Evolutionary conservation across 108 stramenopile species (phyloP).

Genomic region (Stephanodiscus minutulus): DNA sequence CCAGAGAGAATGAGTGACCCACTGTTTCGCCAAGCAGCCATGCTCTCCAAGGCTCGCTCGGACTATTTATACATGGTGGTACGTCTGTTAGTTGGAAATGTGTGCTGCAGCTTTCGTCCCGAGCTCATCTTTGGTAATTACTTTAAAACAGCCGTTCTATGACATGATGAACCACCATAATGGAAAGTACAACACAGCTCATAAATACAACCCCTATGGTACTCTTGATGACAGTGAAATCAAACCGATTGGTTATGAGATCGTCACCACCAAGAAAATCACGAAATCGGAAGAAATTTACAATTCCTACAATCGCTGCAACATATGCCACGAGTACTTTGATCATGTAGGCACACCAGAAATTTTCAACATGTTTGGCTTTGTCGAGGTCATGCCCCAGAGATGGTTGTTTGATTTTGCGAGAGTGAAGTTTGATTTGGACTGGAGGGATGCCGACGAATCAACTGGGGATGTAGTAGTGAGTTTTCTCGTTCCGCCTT

Average conservation of each 20-base stretch:
- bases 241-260: slow-evolving; percentile 19
- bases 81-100: no score
- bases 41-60: slow-evolving; percentile 57
- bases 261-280: slow-evolving; percentile 48
- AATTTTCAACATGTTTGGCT: slow-evolving; percentile 75
- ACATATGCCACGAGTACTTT: slow-evolving; percentile 38
- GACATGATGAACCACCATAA: slow-evolving; percentile 74
- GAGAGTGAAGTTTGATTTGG: slow-evolving; percentile 46
- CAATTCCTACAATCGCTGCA: slow-evolving; percentile 68
- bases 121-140: not conserved
- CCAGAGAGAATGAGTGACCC: slow-evolving; percentile 28
- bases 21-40: slow-evolving; percentile 39
- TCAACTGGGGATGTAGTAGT: slow-evolving; percentile 26
- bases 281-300: slow-evolving; percentile 66
- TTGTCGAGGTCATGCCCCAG: slow-evolving; percentile 81
- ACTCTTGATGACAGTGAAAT: slow-evolving; percentile 6
- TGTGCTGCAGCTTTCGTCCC: no score
- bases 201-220: slow-evolving; percentile 34
- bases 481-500: slow-evolving; percentile 40
- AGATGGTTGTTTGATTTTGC: slow-evolving; percentile 62
- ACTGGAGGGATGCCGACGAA: slow-evolving; percentile 25
- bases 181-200: slow-evolving; percentile 35
- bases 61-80: slow-evolving; percentile 71
- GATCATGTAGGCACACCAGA: slow-evolving; percentile 62
- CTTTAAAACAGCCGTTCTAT: not conserved